Percentiles rank a stretch among this genome's conserved stretches.
Conservation (phyloP, 768 basidiomycete genomes). For the Mycena vulgaris region DNA sequence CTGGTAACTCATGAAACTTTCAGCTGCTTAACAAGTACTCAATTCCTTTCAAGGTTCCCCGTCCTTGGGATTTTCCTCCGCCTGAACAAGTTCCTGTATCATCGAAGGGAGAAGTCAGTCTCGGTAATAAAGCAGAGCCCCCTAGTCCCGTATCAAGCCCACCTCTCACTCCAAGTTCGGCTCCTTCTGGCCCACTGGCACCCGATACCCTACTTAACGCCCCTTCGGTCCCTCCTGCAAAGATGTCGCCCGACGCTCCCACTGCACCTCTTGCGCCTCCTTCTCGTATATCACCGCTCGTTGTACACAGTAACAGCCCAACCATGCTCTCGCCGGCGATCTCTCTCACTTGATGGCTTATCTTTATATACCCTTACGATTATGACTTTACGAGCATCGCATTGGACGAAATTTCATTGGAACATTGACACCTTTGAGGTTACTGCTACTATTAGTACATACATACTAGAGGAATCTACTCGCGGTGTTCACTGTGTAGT, state of each 20-base stretch:
- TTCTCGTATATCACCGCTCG: constrained; percentile 31
- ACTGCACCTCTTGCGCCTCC: constrained; percentile 41
- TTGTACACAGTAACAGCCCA: constrained; percentile 26
- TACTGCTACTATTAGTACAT: constrained; percentile 1
- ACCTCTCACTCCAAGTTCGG: constrained; percentile 29
- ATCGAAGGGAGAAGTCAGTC: constrained; percentile 27
- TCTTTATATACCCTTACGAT: constrained; percentile 5
- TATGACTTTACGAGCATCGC: constrained; percentile 27
- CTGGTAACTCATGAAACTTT: constrained; percentile 54
- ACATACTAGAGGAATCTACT: background rate
- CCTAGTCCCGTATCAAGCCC: constrained; percentile 1
- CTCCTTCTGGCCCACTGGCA: constrained; percentile 11
- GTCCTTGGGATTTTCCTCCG: constrained; percentile 83
- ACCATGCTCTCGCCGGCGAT: constrained; percentile 19
- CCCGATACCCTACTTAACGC: constrained; percentile 4
- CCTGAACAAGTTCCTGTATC: constrained; percentile 49
- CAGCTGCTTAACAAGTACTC: background rate
- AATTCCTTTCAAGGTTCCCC: constrained; percentile 64
- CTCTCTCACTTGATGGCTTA: constrained; percentile 27
- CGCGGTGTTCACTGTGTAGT: constrained; percentile 57
- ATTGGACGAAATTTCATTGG: no score
- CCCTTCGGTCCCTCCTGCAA: background rate
- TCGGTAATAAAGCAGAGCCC: constrained; percentile 4
- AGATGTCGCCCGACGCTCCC: constrained; percentile 19
- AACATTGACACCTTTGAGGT: no score